These are phyloP conservation scores for Crucihimalaya himalaica DNA, from an alignment of 345 rosid species.

Conservation along the genomic window DNA sequence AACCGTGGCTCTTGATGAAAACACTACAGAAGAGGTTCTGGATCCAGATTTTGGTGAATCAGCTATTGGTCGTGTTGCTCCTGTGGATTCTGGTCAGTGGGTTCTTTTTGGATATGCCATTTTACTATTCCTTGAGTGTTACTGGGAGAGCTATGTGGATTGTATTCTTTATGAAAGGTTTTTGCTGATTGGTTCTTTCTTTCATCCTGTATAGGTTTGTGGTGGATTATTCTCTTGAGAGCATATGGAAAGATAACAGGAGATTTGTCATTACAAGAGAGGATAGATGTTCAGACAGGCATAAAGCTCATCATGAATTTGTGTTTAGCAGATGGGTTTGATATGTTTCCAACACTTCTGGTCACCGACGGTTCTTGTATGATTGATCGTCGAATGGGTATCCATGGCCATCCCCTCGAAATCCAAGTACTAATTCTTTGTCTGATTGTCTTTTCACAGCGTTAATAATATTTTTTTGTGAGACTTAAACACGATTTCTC, in stretches of 20 bases:
- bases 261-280: constrained; percentile 75
- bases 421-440: constrained; percentile 55
- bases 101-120: background rate
- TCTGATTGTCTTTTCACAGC: background rate
- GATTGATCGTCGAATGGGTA: constrained; percentile 92
- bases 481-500: background rate
- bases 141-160: background rate
- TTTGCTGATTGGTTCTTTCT: background rate
- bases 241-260: constrained; percentile 89
- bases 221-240: constrained; percentile 90
- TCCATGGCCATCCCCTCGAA: constrained; percentile 93
- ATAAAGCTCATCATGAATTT: constrained; percentile 70
- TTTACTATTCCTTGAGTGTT: background rate
- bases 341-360: constrained; percentile 85
- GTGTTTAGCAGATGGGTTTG: constrained; percentile 85
- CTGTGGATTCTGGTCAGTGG: constrained; percentile 82
- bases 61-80: constrained; percentile 94
- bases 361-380: constrained; percentile 94
- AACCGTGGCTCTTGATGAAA: constrained; percentile 63
- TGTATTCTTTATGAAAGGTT: background rate
- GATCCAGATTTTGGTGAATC: constrained; percentile 97
- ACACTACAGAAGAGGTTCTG: constrained; percentile 69
- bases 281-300: constrained; percentile 90
- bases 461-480: background rate
- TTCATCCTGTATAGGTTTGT: constrained; percentile 55